phyloP scores from a whole-genome alignment of 2,329 filamentous ascomycete genomes.

The Pseudopyrenochaeta lycopersici region DNA sequence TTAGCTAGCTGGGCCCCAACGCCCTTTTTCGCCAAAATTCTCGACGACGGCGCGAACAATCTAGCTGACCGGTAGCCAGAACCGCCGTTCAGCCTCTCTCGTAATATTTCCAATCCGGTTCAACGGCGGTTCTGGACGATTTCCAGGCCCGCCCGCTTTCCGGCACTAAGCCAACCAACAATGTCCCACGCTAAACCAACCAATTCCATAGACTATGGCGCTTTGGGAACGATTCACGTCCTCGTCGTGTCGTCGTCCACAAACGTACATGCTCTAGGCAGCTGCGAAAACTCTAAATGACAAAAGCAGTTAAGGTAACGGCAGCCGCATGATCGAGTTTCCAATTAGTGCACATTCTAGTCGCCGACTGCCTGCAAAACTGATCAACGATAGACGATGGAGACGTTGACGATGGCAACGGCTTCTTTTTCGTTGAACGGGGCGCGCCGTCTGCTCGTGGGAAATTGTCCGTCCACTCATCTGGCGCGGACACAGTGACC shows the following conservation, averaged over 20 bases:
- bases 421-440: not conserved
- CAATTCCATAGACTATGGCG: not conserved
- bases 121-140: no score
- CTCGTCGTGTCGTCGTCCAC: not conserved
- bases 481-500: not conserved
- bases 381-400: not conserved
- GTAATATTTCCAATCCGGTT: no score
- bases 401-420: not conserved
- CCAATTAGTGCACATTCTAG: conserved; percentile 5
- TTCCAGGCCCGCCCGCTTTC: no score
- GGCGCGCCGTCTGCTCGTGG: not conserved
- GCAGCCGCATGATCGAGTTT: conserved; percentile 12
- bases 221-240: not conserved
- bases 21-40: no score
- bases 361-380: conserved; percentile 7
- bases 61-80: no score
- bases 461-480: not conserved
- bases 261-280: conserved; percentile 9
- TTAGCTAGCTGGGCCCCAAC: no score
- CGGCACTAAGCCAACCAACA: no score
- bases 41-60: no score
- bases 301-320: conserved; percentile 8
- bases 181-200: no score
- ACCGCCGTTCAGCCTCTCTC: no score
- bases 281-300: conserved; percentile 14